Evolutionary conservation across 331 rosid genomes (phyloP).

Genomic region (Acacia concinna): DNA sequence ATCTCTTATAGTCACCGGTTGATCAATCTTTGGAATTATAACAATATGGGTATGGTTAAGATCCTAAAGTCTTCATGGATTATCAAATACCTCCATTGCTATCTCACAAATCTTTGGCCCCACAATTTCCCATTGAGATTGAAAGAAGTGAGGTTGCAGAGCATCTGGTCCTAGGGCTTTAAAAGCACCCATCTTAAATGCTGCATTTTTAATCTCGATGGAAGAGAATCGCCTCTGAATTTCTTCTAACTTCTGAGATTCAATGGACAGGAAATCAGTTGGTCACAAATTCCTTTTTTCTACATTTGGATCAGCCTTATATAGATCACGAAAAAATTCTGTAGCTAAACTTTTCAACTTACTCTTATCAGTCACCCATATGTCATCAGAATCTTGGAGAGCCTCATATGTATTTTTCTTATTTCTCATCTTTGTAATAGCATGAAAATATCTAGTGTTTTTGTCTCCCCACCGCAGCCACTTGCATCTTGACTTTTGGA

Average conservation of each 20-base stretch:
- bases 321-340: too few relatives aligned
- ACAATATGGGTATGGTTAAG: too few relatives aligned
- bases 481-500: not conserved
- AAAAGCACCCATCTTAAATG: not conserved
- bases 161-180: not conserved
- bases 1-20: accelerated
- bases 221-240: not conserved
- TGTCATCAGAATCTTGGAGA: not conserved
- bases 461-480: not conserved
- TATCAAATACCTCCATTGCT: too few relatives aligned
- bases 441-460: not conserved
- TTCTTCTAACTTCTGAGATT: accelerated
- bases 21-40: not conserved
- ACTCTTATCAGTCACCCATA: not conserved
- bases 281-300: accelerated
- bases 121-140: too few relatives aligned
- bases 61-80: too few relatives aligned
- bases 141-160: not conserved
- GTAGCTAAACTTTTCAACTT: not conserved
- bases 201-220: too few relatives aligned
- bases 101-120: too few relatives aligned
- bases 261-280: not conserved
- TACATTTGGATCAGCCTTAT: not conserved
- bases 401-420: not conserved
- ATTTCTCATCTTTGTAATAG: too few relatives aligned